Percentiles rank a stretch among this genome's conserved stretches.
Conservation (phyloP, 257 asterid species). For the Solanum sparsipilum region DNA sequence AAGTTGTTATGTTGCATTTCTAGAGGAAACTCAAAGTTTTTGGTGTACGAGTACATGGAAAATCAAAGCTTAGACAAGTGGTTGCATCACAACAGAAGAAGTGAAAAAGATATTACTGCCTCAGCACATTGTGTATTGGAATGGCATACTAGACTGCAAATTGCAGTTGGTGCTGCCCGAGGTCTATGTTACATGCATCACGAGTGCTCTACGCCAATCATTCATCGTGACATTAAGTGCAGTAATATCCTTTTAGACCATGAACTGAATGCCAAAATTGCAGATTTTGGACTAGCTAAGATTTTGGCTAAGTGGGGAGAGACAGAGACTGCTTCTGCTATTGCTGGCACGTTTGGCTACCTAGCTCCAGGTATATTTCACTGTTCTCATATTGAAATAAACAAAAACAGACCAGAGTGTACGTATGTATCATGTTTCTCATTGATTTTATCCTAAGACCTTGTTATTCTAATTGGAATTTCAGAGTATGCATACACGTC, state of each 20-base stretch:
- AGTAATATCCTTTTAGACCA: constrained; percentile 42
- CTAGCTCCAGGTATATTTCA: constrained; percentile 36
- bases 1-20: constrained; percentile 52
- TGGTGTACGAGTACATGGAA: constrained; percentile 49
- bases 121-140: constrained; percentile 14
- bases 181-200: constrained; percentile 60
- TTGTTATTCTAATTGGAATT: background rate
- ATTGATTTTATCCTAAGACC: background rate
- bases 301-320: constrained; percentile 13
- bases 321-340: constrained; percentile 26
- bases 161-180: constrained; percentile 43
- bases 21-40: constrained; percentile 27
- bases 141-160: constrained; percentile 36
- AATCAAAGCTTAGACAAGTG: constrained; percentile 42
- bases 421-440: background rate
- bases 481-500: constrained; percentile 14
- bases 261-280: constrained; percentile 31
- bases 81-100: constrained; percentile 34
- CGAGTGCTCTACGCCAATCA: constrained; percentile 32
- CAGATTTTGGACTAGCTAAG: constrained; percentile 21
- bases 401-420: background rate
- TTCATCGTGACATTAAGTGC: constrained; percentile 42
- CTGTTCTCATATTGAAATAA: background rate
- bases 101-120: background rate
- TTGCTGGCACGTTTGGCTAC: constrained; percentile 56